phyloP scores from a whole-genome alignment of 495 filamentous ascomycete species.

The Hypoxylon fragiforme region DNA sequence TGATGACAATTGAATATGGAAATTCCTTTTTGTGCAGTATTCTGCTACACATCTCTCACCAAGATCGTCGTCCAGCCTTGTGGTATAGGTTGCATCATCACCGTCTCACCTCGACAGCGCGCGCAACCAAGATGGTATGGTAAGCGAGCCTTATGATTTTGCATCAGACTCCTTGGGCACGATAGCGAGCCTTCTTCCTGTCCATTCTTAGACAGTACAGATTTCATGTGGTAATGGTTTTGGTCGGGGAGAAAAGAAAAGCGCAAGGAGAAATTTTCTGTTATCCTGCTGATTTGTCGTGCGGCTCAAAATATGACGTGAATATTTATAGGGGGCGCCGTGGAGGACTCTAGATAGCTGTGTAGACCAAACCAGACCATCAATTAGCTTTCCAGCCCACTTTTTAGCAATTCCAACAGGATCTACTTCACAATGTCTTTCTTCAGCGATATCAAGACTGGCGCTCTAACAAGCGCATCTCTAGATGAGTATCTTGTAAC shows the following conservation, averaged over 20 bases:
- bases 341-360: too few relatives aligned
- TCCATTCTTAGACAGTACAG: too few relatives aligned
- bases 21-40: background rate
- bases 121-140: background rate
- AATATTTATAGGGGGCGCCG: slow-evolving; percentile 5
- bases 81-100: slow-evolving; percentile 16
- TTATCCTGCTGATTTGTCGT: background rate
- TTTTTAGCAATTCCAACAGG: background rate
- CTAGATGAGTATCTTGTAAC: slow-evolving; percentile 15
- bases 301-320: slow-evolving; percentile 10
- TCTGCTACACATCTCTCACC: slow-evolving; percentile 4
- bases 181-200: background rate
- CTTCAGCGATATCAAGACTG: slow-evolving; percentile 23
- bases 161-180: background rate
- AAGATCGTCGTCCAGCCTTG: slow-evolving; percentile 14
- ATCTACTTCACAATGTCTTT: slow-evolving; percentile 35
- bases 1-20: background rate
- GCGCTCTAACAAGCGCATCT: background rate
- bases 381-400: background rate
- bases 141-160: background rate
- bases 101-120: slow-evolving; percentile 6
- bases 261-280: background rate
- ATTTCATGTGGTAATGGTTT: too few relatives aligned
- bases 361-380: background rate
- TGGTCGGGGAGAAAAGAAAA: background rate